Evolutionary conservation across 306 rosid species (phyloP), one percentile per base, ranked within the genome.

Genomic region (Oxytropis ochrocephala): DNA sequence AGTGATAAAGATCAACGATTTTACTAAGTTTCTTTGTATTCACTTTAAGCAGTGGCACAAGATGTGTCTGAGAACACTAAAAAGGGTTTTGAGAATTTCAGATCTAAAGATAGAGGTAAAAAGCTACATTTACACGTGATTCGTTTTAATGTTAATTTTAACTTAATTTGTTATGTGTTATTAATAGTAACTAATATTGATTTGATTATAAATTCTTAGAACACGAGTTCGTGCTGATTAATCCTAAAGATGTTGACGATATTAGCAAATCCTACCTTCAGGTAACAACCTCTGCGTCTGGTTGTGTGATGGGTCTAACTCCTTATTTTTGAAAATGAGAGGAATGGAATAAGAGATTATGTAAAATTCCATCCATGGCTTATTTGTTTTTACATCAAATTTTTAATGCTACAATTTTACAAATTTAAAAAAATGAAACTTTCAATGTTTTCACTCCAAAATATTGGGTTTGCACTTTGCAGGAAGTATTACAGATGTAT

Each of bases 401-500:
- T 29, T 53, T 7, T 8, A 27, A 4, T 29, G 8, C 0, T 58
- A 5, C 14, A 48, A 58, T 16, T 49, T 60, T 46, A 30, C 42
- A 39, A 42, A 7, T 8, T 60, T 14, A 1, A 2, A 2, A 18
- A 19, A 75, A 11, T 8, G 46, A 54, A 65, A 29, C 11, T 57
- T 58, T 16, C 11, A 30, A 30, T 11, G 16, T 8, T 24, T 56
- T 4, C 30, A 5, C 19, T 58, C 49, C 8, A 44, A 58, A 53
- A 14, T 39, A 39, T 61, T 56, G 61, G 54, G 14, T 79, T 77
- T 78, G 78, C 75, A 92, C 14, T 79, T 77, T 78, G 78, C 77
- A 92, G 98, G 89, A 89, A 53, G 91, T 89, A 44, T 81, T 92
- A 6, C 69, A 85, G 24, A 27, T 92, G 84, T 92, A 89, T 53